Percentiles rank a stretch among this genome's conserved stretches.
Conservation (phyloP, 2,329 filamentous ascomycete genomes). For the Pyricularia sp. region DNA sequence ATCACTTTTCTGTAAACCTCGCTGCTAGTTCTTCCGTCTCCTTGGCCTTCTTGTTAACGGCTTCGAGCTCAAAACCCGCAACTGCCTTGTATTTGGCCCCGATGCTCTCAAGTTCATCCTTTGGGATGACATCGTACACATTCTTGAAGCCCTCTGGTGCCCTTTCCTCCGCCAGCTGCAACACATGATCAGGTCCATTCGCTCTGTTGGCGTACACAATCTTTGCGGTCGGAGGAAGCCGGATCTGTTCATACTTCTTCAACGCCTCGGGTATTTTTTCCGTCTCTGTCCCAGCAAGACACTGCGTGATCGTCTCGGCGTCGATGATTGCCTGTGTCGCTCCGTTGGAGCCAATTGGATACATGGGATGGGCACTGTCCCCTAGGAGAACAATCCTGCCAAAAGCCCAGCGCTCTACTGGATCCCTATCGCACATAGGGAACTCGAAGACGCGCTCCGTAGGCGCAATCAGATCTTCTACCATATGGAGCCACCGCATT, state of each 20-base stretch:
- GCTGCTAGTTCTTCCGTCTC: conserved; percentile 4
- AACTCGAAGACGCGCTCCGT: not conserved
- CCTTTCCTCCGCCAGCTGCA: not conserved
- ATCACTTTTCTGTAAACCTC: not conserved
- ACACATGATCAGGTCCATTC: not conserved
- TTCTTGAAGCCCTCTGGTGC: not conserved
- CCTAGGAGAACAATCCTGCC: not conserved
- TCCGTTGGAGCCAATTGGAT: not conserved
- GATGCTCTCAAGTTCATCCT: not conserved
- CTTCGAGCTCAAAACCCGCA: not conserved
- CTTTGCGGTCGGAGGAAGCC: not conserved
- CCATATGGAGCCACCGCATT: not conserved
- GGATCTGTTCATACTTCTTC: not conserved
- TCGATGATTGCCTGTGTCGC: not conserved
- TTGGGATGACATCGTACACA: not conserved
- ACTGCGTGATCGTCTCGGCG: not conserved
- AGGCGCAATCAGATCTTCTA: not conserved
- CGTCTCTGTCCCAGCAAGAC: not conserved
- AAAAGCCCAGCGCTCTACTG: not conserved
- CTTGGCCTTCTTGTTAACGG: conserved; percentile 2
- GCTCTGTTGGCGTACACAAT: not conserved
- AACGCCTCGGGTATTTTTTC: not conserved
- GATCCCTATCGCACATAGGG: not conserved
- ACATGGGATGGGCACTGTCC: not conserved
- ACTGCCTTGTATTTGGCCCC: not conserved